Base-by-base conservation (phyloP, 352 stramenopile species). In the Phytophthora chlamydospora region DNA sequence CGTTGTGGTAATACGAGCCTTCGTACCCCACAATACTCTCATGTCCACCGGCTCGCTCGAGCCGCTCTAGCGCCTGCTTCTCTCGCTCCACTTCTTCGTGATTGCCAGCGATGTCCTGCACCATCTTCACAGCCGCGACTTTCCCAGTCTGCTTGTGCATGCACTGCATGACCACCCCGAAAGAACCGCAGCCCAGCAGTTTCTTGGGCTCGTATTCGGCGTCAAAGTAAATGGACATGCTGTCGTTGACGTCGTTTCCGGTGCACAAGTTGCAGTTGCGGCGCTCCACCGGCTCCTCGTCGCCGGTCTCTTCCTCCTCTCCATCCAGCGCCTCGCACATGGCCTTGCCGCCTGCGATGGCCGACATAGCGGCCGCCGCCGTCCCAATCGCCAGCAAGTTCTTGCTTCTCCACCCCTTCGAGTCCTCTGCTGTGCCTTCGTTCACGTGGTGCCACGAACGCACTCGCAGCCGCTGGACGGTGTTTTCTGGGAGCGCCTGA, bases 161-260 rank as follows among this genome's bases (percentile, higher is more conserved):
- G 60, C 86, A 95, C 61, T 90, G 79, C 74, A 95, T 91, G 32
- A 95, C 86, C 24, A 93, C 80, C n/a, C 86, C 86, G 59, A 91
- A 95, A 3, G 85, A 71, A 17, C 86, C 86, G 12, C 67, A 85
- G 17, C 84, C 86, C 2, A 93, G 66, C 29, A 93, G 44, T 24
- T 66, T 81, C 19, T 73, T 89, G 11, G 73, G 58, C 42, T 93
- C 81, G 39, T 89, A 93, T 35, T 88, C 78, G 4, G 72, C 54
- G 16, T 93, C 84, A 68, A 93, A 91, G 48, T 78, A 83, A 14
- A 50, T 46, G n/a, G 68, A 64, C 48, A 69, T 63, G 27, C 7
- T 61, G 33, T 63, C 34, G 13, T 47, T 59, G 10, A 48, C 52
- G 9, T 58, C 50, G 9, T 21, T 45, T 11, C 6, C 21, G 6